A percentile compares a stretch with the other conserved stretches of the same genome.
phyloP scores from a whole-genome alignment of 495 filamentous ascomycete genomes.

The Aspergillus hancockii region DNA sequence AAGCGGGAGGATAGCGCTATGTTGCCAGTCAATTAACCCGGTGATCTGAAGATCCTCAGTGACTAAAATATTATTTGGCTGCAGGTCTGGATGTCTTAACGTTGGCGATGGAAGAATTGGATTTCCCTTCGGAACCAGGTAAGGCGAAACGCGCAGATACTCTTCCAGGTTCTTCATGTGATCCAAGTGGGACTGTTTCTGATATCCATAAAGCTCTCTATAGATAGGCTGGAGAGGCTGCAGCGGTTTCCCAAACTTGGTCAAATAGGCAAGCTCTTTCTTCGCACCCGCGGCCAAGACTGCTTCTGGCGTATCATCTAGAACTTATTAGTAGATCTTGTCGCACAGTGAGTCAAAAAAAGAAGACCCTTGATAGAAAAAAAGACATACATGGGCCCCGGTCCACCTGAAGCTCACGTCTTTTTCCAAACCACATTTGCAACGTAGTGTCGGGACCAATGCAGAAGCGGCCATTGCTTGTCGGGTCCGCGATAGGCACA shows the following conservation, averaged over 20 bases:
- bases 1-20: conserved; percentile 19
- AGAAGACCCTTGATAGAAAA: background rate
- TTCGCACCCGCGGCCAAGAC: conserved; percentile 17
- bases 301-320: conserved; percentile 14
- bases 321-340: background rate
- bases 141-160: conserved; percentile 21
- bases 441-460: conserved; percentile 25
- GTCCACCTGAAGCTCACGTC: conserved; percentile 15
- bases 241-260: conserved; percentile 18
- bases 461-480: conserved; percentile 12
- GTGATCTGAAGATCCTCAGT: conserved; percentile 15
- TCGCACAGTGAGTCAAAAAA: background rate
- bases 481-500: conserved; percentile 1
- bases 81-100: conserved; percentile 27
- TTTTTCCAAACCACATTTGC: conserved; percentile 21
- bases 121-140: conserved; percentile 6
- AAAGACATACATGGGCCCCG: conserved; percentile 23
- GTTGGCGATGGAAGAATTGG: conserved; percentile 13
- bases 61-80: conserved; percentile 27
- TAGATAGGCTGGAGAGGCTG: conserved; percentile 22
- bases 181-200: conserved; percentile 18
- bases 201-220: conserved; percentile 20
- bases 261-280: conserved; percentile 22
- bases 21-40: conserved; percentile 28
- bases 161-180: conserved; percentile 15